Base-by-base conservation (phyloP, 1,284 basidiomycete species). In the Cerrena zonata region DNA sequence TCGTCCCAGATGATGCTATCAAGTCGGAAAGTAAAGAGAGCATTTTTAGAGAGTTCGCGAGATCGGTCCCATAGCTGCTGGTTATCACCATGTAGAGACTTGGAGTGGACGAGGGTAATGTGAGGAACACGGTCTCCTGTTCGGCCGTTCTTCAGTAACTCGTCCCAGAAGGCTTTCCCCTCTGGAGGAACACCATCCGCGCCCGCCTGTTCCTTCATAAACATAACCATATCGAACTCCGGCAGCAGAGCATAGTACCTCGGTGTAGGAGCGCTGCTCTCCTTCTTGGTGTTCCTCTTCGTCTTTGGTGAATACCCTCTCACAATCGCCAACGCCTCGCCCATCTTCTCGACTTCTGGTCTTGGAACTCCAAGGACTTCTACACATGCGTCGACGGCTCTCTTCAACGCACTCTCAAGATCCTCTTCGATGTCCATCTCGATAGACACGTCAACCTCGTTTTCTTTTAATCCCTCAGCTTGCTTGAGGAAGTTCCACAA, bases 51-150 rank as follows among this genome's bases (percentile, higher is more conserved):
- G 10, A 92, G 65, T 5, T 56, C 61, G 19, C 63, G 58, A 59
- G 89, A 93, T 15, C 70, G 68, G 5, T 84, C 75, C 92, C 92
- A 94, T 2, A 91, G 66, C 18, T 57, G 64, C 51, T 67, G 50
- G 37, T 18, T 40, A 13, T 77, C 78, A 4, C 51, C 70, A 3
- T 76, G 73, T 3, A 87, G 71, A 22, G 69, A 65, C 23, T 84
- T 86, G 55, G 70, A 68, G 65, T 99, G 95, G 5, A 88, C 83
- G 48, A 98, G 71, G 0, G 95, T 98, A 49, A 97, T 74, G 65
- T 99, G 95, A 1, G 94, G 93, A 3, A 27, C 10, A 21, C 75
- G 68, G 12, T 65, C 58, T 2, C 79, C 69, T 19, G 95, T 64
- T 12, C 91, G 74, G 2, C 72, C 62, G 0, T 67, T 65, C 4